Conservation (phyloP, 2,329 filamentous ascomycete species). For the Colletotrichum caudatum region DNA sequence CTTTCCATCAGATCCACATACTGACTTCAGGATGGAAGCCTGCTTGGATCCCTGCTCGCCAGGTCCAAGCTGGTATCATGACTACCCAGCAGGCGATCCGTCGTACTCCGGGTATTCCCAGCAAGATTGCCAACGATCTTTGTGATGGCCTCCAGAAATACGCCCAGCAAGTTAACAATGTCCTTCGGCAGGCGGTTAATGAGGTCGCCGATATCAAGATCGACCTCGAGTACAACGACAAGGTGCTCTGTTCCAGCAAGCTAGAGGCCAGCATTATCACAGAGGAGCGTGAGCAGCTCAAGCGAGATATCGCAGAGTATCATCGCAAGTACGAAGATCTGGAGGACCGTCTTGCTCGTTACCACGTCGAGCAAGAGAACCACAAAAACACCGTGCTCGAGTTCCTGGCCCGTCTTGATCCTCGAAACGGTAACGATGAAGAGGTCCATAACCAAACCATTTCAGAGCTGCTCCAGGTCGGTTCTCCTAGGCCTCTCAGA, state of each 20-base stretch:
- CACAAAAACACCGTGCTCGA: conserved; percentile 40
- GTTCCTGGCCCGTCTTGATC: conserved; percentile 35
- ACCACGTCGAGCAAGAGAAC: conserved; percentile 39
- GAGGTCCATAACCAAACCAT: conserved; percentile 43
- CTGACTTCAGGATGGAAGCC: conserved; percentile 33
- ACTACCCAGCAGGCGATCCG: conserved; percentile 42
- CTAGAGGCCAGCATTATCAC: conserved; percentile 37
- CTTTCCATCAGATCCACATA: background rate
- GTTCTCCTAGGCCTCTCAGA: background rate
- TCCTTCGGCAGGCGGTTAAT: conserved; percentile 41
- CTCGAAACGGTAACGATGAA: conserved; percentile 25
- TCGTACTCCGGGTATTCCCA: conserved; percentile 41
- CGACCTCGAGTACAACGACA: conserved; percentile 51
- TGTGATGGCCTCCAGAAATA: conserved; percentile 44
- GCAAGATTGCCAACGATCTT: conserved; percentile 39
- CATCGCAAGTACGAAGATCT: conserved; percentile 42
- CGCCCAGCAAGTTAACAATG: conserved; percentile 48
- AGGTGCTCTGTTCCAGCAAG: conserved; percentile 43
- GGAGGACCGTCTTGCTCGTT: conserved; percentile 42
- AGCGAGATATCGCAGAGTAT: conserved; percentile 45
- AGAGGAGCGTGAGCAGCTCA: conserved; percentile 38
- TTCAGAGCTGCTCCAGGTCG: conserved; percentile 46
- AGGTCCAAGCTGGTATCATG: conserved; percentile 42
- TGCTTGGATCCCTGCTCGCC: conserved; percentile 37
- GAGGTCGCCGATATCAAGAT: conserved; percentile 45